These are phyloP conservation scores for Collybia nuda DNA, from an alignment of 768 basidiomycete species.

Conservation along the genomic window DNA sequence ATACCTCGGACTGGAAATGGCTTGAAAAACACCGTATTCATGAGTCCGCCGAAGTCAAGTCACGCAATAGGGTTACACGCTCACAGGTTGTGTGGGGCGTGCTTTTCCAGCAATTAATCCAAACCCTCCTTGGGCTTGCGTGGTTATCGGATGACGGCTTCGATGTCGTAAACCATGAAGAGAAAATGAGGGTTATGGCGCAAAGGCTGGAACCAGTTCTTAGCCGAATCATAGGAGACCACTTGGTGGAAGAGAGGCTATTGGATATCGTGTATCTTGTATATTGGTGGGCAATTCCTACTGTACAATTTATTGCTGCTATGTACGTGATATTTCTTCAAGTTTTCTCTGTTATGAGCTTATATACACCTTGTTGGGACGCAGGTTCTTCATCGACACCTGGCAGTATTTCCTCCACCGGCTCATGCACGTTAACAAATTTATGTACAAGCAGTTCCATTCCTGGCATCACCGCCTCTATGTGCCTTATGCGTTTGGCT, in stretches of 20 bases:
- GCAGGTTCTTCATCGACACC: slow-evolving; percentile 90
- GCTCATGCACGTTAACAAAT: slow-evolving; percentile 86
- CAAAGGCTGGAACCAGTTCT: slow-evolving; percentile 38
- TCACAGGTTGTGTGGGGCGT: slow-evolving; percentile 77
- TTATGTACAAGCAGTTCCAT: slow-evolving; percentile 88
- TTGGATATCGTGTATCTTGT: slow-evolving; percentile 49
- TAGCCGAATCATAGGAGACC: slow-evolving; percentile 38
- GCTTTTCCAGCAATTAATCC: slow-evolving; percentile 80
- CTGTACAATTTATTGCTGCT: slow-evolving; percentile 68
- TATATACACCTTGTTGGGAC: too few species aligned
- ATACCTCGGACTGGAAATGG: slow-evolving; percentile 73
- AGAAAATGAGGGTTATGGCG: slow-evolving; percentile 40
- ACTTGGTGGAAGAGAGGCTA: slow-evolving; percentile 39
- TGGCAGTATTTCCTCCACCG: slow-evolving; percentile 99
- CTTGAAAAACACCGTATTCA: slow-evolving; percentile 87
- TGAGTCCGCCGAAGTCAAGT: slow-evolving; percentile 75
- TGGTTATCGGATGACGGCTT: slow-evolving; percentile 54
- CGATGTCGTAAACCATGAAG: slow-evolving; percentile 35
- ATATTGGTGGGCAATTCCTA: slow-evolving; percentile 95
- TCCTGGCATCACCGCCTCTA: slow-evolving; percentile 95
- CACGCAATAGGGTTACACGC: slow-evolving; percentile 74
- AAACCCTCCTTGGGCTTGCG: slow-evolving; percentile 71
- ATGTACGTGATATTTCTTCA: slow-evolving; percentile 60
- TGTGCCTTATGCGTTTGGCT: slow-evolving; percentile 95
- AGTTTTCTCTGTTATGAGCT: background rate